Evolutionary conservation across 176 grass and related monocot species (phyloP).

Genomic region (Elaeis guineensis): DNA sequence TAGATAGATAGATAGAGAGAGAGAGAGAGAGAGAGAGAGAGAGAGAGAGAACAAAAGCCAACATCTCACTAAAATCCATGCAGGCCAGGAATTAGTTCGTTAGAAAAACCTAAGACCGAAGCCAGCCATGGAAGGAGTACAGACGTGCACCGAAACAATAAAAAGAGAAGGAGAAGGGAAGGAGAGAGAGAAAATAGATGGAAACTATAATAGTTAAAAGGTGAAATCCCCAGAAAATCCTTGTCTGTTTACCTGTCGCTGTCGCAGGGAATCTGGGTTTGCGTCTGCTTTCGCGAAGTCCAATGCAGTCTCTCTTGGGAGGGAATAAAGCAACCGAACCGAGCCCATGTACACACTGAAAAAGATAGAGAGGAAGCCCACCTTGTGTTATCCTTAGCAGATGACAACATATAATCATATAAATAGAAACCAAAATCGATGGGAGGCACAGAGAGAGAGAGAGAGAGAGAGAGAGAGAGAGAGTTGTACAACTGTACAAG

Average conservation of each 20-base stretch:
- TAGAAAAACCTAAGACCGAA: constrained; percentile 10
- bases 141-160: constrained; percentile 4
- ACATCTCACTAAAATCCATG: background rate
- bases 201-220: constrained; percentile 26
- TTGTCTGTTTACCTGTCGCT: constrained; percentile 25
- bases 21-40: constrained; percentile 14
- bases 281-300: constrained; percentile 86
- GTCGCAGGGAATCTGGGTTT: constrained; percentile 60
- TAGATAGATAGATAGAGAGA: constrained; percentile 19
- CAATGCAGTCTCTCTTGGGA: constrained; percentile 43
- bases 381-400: no score
- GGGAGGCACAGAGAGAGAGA: no score
- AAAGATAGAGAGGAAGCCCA: constrained; percentile 40
- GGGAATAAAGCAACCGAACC: constrained; percentile 51
- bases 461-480: no score
- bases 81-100: background rate
- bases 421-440: no score
- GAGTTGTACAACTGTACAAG: no score
- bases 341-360: constrained; percentile 39
- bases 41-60: constrained; percentile 6
- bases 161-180: background rate
- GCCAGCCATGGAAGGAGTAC: constrained; percentile 7
- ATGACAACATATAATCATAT: no score
- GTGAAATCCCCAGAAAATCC: constrained; percentile 15
- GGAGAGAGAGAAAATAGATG: background rate